phyloP scores from a whole-genome alignment of 345 rosid genomes.

The Chamaenerion angustifolium region DNA sequence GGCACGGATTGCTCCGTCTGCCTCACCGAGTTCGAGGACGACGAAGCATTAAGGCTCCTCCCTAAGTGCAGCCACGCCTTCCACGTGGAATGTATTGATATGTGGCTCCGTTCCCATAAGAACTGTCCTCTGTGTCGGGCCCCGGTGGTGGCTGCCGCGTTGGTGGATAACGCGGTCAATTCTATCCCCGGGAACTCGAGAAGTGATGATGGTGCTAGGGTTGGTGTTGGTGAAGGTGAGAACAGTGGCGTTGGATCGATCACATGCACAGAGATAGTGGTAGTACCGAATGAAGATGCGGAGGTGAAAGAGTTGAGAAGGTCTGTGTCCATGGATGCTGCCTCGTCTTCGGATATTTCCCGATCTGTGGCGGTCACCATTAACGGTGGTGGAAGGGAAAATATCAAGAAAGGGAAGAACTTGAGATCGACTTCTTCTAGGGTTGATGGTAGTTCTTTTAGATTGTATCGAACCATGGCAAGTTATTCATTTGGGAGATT shows the following conservation, averaged over 20 bases:
- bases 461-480: too few relatives aligned
- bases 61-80: conserved; percentile 82
- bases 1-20: conserved; percentile 87
- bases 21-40: conserved; percentile 55
- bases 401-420: conserved; percentile 5
- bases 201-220: conserved; percentile 7
- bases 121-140: conserved; percentile 83
- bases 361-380: neutral
- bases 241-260: neutral
- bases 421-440: neutral
- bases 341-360: conserved; percentile 4
- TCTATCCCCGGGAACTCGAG: conserved; percentile 12
- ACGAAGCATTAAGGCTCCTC: conserved; percentile 47
- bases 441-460: neutral
- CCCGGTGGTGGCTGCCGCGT: conserved; percentile 20
- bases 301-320: conserved; percentile 21
- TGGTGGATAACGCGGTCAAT: conserved; percentile 7
- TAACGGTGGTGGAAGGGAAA: neutral
- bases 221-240: conserved; percentile 1
- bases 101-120: conserved; percentile 68
- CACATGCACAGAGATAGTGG: too few relatives aligned
- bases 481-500: too few relatives aligned
- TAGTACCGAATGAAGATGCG: neutral
- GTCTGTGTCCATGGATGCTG: conserved; percentile 39
- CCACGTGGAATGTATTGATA: conserved; percentile 64